Conservation (phyloP, 2,329 filamentous ascomycete genomes). For the Calonectria ilicicola region DNA sequence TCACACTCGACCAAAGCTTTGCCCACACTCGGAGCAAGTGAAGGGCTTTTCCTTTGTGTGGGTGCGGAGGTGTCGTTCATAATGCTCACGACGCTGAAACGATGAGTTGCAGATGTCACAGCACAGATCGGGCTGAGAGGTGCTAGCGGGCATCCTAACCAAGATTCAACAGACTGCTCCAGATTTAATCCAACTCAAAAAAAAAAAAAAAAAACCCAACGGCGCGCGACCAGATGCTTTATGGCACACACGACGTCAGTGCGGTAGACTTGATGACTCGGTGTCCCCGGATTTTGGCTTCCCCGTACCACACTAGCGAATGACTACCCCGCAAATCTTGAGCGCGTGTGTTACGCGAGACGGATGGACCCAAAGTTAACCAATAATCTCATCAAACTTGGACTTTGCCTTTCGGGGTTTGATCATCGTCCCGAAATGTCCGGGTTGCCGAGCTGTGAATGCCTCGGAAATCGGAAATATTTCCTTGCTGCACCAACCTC, state of each 20-base stretch:
- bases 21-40: background rate
- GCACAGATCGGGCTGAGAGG: background rate
- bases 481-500: background rate
- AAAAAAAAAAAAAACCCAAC: background rate
- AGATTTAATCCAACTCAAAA: background rate
- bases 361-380: background rate
- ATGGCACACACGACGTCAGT: background rate
- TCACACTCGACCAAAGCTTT: constrained; percentile 7
- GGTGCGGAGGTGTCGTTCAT: background rate
- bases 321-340: background rate
- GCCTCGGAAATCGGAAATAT: background rate
- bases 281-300: background rate
- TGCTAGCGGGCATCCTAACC: background rate
- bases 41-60: constrained; percentile 12
- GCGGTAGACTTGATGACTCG: background rate
- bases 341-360: background rate
- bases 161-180: background rate
- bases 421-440: background rate
- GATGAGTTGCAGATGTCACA: background rate
- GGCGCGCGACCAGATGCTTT: background rate
- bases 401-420: background rate
- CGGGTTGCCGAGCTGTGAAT: background rate
- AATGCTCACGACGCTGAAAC: constrained; percentile 6
- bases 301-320: background rate
- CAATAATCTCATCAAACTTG: background rate